A percentile compares a stretch with the other conserved stretches of the same genome.
These are phyloP conservation scores for Candida insectorum DNA, from an alignment of 805 yeast genomes.

Conservation along the genomic window DNA sequence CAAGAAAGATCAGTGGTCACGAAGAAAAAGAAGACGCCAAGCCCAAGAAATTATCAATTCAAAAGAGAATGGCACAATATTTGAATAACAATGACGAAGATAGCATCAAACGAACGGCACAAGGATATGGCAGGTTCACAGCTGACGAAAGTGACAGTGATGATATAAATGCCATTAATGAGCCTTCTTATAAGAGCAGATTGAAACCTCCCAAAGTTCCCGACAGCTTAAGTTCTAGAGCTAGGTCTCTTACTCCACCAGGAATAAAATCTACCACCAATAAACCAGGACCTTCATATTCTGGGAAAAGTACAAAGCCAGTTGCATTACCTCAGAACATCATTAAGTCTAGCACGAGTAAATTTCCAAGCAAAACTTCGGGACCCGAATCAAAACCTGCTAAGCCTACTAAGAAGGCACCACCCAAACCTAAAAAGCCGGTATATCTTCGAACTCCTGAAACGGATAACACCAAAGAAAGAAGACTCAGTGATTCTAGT, in stretches of 20 bases:
- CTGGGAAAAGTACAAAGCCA: too few relatives aligned
- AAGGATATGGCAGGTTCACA: conserved; percentile 79
- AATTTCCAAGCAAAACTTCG: not conserved
- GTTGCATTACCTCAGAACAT: too few relatives aligned
- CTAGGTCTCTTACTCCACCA: conserved; percentile 1
- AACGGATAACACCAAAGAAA: conserved; percentile 10
- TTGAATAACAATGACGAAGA: conserved; percentile 39
- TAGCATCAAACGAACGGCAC: conserved; percentile 59
- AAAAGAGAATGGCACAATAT: conserved; percentile 52
- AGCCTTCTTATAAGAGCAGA: conserved; percentile 6
- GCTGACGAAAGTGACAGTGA: conserved; percentile 33
- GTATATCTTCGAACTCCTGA: conserved; percentile 41
- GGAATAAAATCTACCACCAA: too few relatives aligned
- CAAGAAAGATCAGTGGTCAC: conserved; percentile 13
- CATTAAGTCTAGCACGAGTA: too few relatives aligned
- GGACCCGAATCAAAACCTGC: not conserved
- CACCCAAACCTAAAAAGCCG: conserved; percentile 69
- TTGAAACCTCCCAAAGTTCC: conserved; percentile 38
- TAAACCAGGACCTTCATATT: too few relatives aligned
- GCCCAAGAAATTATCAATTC: conserved; percentile 39
- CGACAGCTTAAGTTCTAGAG: conserved; percentile 19
- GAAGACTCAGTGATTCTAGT: conserved; percentile 34
- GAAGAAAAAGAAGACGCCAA: conserved; percentile 3
- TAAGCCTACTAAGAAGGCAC: conserved; percentile 35
- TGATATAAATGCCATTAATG: conserved; percentile 31